Conservation (phyloP, 345 rosid genomes). For the Citrus cavaleriei region DNA sequence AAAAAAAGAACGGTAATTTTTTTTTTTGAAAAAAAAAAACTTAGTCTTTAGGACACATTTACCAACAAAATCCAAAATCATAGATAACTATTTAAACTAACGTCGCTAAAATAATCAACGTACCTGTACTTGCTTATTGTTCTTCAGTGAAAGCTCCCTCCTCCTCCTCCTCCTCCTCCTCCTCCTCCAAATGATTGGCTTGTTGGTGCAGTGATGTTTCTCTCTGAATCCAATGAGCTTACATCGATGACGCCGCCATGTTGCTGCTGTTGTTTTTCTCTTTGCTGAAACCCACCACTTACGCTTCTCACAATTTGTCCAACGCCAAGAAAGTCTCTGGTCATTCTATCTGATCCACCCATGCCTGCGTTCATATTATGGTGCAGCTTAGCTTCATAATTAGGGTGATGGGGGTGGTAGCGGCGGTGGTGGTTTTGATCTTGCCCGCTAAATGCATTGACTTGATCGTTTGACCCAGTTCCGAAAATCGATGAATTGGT, state of each 20-base stretch:
- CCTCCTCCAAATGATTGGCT: conserved; percentile 27
- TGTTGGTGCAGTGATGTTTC: conserved; percentile 33
- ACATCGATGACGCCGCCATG: conserved; percentile 5
- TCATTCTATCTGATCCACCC: conserved; percentile 50
- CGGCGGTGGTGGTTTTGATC: background rate
- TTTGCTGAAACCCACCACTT: conserved; percentile 41
- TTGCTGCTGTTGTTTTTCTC: conserved; percentile 19
- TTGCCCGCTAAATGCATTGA: conserved; percentile 3
- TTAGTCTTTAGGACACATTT: background rate
- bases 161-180: conserved; percentile 10
- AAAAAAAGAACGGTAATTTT: background rate
- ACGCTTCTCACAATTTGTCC: conserved; percentile 58
- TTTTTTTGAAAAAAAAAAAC: background rate
- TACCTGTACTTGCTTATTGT: background rate
- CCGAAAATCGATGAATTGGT: conserved; percentile 39
- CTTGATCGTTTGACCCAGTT: conserved; percentile 5
- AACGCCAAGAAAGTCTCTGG: conserved; percentile 79
- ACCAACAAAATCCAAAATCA: background rate
- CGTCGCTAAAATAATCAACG: background rate
- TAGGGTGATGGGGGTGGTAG: background rate
- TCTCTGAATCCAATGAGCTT: conserved; percentile 39
- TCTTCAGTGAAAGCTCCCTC: conserved; percentile 12
- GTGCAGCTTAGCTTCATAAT: background rate
- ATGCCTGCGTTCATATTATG: background rate
- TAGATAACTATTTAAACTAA: background rate